Base-by-base conservation (phyloP, 331 rosid species). In the Quercus phellos region DNA sequence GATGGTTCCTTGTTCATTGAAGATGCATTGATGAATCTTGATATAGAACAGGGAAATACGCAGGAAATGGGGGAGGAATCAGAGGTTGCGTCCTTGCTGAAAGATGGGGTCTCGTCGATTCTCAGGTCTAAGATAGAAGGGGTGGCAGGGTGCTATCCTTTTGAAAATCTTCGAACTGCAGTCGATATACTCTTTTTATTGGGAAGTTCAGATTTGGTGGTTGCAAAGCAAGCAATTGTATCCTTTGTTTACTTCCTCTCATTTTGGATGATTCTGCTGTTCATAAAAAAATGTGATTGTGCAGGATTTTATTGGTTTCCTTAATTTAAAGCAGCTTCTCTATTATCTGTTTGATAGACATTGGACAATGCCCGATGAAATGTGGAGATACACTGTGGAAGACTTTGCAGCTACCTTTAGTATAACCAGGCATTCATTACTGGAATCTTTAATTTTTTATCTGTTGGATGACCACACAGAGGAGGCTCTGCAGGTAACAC, bases 191-290 rank as follows among this genome's bases (percentile, higher is more conserved):
- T 96, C 79, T 96, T 96, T 84, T 76, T 96, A 66, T 83, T 58
- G 78, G 98, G 97, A 82, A 87, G 96, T 87, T 93, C 96, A 79
- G 94, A 89, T 81, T 79, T 82, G 84, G 94, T 89, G 79, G 86
- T 91, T 81, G 96, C 99, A 34, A 96, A 96, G 87, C 96, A 90
- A 89, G 99, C 99, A 67, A 96, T 89, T 82, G 99, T 93, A 96
- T 96, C 99, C 97, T 93, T 79, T 79, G 77, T 34, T 43, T 55
- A 6, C 66, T 66, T 82, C 82, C 5, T 18, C 64, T 60, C 51
- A 30, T 51, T 14, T 67, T 53, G 43, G 9, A 60, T 73, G 17
- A 74, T 75, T 56, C 26, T 81, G 51, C 78, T 16, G 29, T n/a
- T 81, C 55, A n/a, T 63, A 13, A 50, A 67, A 32, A 53, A 59